These are phyloP conservation scores for Apiospora saccharicola DNA, from an alignment of 2,329 filamentous ascomycete species.

Conservation along the genomic window DNA sequence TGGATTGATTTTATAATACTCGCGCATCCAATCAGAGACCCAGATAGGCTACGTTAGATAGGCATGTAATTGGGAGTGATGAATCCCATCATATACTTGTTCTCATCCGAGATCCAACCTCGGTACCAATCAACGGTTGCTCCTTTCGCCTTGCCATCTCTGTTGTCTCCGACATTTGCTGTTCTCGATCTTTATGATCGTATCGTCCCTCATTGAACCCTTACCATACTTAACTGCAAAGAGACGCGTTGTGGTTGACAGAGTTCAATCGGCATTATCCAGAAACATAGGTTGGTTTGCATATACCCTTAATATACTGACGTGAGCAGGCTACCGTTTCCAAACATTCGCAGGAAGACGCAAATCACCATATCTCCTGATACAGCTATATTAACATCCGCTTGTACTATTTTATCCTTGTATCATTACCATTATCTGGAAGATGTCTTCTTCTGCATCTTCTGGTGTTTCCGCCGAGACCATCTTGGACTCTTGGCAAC, in stretches of 20 bases:
- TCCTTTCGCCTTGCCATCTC: background rate
- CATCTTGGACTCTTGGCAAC: constrained; percentile 5
- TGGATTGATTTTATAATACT: background rate
- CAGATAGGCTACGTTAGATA: background rate
- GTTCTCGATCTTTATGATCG: background rate
- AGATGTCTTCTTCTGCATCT: background rate
- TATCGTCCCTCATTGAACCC: background rate
- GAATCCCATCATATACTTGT: background rate
- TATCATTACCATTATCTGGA: too few relatives aligned
- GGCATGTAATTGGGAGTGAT: background rate
- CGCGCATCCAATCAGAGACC: background rate
- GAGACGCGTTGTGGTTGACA: background rate
- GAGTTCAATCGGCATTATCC: background rate
- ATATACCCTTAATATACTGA: background rate
- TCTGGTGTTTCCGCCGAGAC: background rate
- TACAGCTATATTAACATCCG: too few relatives aligned
- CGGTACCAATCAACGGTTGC: background rate
- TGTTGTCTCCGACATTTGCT: background rate
- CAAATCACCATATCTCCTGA: background rate
- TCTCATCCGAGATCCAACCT: background rate
- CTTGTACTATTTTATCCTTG: background rate
- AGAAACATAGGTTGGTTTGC: background rate
- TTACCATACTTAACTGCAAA: background rate
- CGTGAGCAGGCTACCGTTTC: background rate
- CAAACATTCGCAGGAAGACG: background rate